These are phyloP conservation scores for Apiosordaria backusii DNA, from an alignment of 495 filamentous ascomycete species.

Conservation along the genomic window DNA sequence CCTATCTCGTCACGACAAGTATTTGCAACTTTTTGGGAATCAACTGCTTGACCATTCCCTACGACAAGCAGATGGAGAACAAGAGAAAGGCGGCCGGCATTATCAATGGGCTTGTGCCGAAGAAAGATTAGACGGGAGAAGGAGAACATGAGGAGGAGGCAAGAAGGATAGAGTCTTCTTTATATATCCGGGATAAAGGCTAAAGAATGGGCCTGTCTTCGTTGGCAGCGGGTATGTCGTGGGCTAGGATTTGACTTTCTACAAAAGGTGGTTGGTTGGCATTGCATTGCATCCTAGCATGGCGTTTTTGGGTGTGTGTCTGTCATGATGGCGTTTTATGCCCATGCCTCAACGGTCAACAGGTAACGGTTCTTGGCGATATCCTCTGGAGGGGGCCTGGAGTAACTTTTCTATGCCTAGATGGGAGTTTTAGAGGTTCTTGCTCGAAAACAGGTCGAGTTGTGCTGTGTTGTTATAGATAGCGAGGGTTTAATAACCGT, in stretches of 20 bases:
- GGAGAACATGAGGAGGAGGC: neutral
- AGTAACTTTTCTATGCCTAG: neutral
- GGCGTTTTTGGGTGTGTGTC: constrained; percentile 1
- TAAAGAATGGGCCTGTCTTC: neutral
- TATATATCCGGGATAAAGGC: neutral
- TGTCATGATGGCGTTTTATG: neutral
- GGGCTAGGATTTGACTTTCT: neutral
- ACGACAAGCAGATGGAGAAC: constrained; percentile 51
- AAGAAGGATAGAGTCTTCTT: constrained; percentile 7
- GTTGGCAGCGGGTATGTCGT: neutral
- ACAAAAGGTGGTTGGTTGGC: neutral
- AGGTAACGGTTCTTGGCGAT: neutral
- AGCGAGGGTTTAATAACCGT: neutral
- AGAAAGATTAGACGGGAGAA: neutral
- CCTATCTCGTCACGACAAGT: constrained; percentile 79
- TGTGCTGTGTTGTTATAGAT: neutral
- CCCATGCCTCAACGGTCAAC: neutral
- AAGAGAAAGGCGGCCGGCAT: constrained; percentile 28
- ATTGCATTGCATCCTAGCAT: constrained; percentile 2
- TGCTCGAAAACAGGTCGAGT: neutral
- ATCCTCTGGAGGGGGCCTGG: neutral
- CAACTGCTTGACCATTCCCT: constrained; percentile 85
- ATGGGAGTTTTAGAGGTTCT: neutral
- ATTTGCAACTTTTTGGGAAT: constrained; percentile 92
- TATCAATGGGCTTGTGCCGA: constrained; percentile 9